Base-by-base conservation (phyloP, 2,329 filamentous ascomycete genomes). In the Colletotrichum viniferum region DNA sequence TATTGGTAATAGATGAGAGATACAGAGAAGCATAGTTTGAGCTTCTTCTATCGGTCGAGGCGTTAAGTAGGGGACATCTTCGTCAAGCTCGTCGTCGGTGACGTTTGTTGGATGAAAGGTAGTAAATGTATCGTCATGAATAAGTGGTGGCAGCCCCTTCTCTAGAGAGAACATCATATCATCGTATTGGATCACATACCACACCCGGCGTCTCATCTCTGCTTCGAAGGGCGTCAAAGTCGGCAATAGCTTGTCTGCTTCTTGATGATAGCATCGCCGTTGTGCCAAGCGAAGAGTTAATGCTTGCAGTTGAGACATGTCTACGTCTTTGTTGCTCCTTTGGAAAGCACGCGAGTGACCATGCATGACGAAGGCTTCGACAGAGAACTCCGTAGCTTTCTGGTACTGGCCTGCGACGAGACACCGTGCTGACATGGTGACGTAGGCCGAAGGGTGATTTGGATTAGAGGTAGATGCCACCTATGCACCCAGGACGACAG, bases 341-440 rank as follows among this genome's bases (percentile, higher is more conserved):
- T 36, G n/a, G n/a, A 62, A 36, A 21, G n/a, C 1, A 34, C 87
- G 84, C 14, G 84, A 83, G 77, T 86, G 86, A 7, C 82, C 83
- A 48, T 87, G 86, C 58, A 89, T 78, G 24, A 89, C 80, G n/a
- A 89, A 80, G 2, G 88, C 87, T 79, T 90, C 88, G 34, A 90
- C 86, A 2, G 87, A 85, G 66, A 86, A 86, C 4, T 85, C 83
- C 72, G 83, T 84, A 9, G 82, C 85, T n/a, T 82, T 81, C 61
- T 89, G 83, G 78, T 89, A 89, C 69, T 86, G 81, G 24, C 88
- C 88, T 0, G 87, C 84, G 24, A 87, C 78, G 55, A 90, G 86
- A 73, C 88, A 90, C 48, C 86, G 85, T 24, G 84, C 84, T 4
- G 87, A 84, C 65, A 86, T 81, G 26, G 76, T 79, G 67, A 83